Evolutionary conservation across 2,329 filamentous ascomycete genomes (phyloP).

Genomic region (Harringtonia aguacate): DNA sequence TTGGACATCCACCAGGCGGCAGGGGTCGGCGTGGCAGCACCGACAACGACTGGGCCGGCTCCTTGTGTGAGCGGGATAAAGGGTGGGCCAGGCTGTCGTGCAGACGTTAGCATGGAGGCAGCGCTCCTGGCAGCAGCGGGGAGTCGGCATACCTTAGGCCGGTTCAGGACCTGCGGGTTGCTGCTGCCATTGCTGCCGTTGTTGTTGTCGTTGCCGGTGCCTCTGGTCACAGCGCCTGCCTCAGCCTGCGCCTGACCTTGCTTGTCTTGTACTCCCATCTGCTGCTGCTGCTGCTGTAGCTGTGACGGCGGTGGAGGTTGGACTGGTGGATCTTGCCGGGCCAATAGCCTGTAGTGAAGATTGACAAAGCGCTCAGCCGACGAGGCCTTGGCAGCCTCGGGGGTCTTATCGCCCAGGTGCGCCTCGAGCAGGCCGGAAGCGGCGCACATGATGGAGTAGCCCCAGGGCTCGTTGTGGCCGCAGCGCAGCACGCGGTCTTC

Average conservation of each 20-base stretch:
- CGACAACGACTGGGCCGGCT: neutral
- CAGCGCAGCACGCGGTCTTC: slow-evolving; percentile 50
- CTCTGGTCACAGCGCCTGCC: no score
- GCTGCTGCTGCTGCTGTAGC: slow-evolving; percentile 1
- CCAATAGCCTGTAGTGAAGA: slow-evolving; percentile 45
- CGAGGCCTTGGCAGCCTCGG: slow-evolving; percentile 45
- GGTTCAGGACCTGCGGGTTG: slow-evolving; percentile 11
- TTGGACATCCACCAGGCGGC: slow-evolving; percentile 18
- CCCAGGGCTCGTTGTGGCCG: slow-evolving; percentile 54
- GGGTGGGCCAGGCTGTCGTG: slow-evolving; percentile 8
- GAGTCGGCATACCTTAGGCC: slow-evolving; percentile 13
- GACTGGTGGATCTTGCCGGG: slow-evolving; percentile 39
- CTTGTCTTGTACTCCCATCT: neutral
- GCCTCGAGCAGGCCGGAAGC: slow-evolving; percentile 48
- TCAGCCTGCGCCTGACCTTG: slow-evolving; percentile 1
- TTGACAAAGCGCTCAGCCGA: slow-evolving; percentile 49
- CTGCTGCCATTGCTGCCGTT: neutral
- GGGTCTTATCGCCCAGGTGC: slow-evolving; percentile 45
- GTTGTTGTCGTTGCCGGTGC: neutral
- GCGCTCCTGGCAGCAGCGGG: no score
- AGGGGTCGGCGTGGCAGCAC: slow-evolving; percentile 7
- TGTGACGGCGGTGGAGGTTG: neutral
- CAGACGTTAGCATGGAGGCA: neutral
- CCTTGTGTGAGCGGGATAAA: slow-evolving; percentile 10
- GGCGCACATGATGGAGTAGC: slow-evolving; percentile 53